Base-by-base conservation (phyloP, 148 eudicot species). In the Bassia scoparia region DNA sequence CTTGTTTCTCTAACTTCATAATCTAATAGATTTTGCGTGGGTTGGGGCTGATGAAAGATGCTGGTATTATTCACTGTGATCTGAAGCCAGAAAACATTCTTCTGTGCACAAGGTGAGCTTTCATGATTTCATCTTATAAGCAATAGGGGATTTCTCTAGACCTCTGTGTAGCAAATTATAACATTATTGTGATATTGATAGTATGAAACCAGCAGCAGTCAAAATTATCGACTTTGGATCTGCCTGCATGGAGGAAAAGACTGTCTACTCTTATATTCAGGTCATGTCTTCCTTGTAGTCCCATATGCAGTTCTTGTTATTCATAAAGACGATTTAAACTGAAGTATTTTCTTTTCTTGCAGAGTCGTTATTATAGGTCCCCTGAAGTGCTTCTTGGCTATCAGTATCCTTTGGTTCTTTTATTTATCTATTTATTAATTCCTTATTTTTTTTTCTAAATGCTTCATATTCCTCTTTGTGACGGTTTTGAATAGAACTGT, bases 261-360 rank as follows among this genome's bases (percentile, higher is more conserved):
- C 98, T 69, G 97, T 95, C 69, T 95, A 95, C 85, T 95, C 98
- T 65, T 95, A 95, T 82, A 95, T 95, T 76, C 98, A 95, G 98
- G 98, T 87, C 58, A 34, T 59, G 30, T 68, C 23, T 67, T n/a
- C 67, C 62, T 29, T 69, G 50, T 78, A 9, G 34, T 33, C 63
- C 41, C 23, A 41, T 33, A 29, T 12, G 52, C 33, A 46, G 34
- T 46, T 67, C 31, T 66, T 34, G 62, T 75, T 63, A 64, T 33
- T 70, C 49, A 38, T 63, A 58, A 54, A 18, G 67, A 52, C 33
- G 52, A 62, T 52, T 31, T 37, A 41, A 73, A n/a, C 27, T 71
- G 37, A 59, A 41, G 23, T 41, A 21, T 74, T 5, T 77, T 21
- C 66, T 69, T 70, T 56, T 74, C 81, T 69, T 84, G 85, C 98